Evolutionary conservation across 2,329 filamentous ascomycete genomes (phyloP).

Genomic region (Apiospora sp.): DNA sequence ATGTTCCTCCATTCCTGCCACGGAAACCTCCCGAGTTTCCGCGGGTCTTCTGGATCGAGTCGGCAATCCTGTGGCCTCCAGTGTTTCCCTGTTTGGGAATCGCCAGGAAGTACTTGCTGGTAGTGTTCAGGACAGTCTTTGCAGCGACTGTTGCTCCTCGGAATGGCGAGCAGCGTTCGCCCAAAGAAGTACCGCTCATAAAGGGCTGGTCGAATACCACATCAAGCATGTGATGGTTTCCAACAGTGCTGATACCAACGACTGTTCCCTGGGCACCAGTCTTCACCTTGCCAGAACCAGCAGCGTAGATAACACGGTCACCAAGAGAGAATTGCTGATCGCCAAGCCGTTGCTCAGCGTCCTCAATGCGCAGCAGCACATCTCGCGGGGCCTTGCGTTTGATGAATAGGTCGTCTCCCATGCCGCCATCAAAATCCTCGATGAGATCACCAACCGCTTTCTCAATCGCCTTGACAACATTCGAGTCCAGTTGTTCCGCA

Average conservation of each 20-base stretch:
- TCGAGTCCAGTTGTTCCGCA: slow-evolving; percentile 93
- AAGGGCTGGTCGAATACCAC: slow-evolving; percentile 94
- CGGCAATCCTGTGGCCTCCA: slow-evolving; percentile 40
- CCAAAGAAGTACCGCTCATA: slow-evolving; percentile 94
- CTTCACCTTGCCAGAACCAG: slow-evolving; percentile 92
- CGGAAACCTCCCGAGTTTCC: slow-evolving; percentile 35
- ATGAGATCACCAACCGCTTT: slow-evolving; percentile 68
- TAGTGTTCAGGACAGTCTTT: slow-evolving; percentile 88
- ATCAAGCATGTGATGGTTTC: slow-evolving; percentile 83
- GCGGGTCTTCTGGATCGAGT: slow-evolving; percentile 58
- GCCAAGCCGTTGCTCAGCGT: slow-evolving; percentile 91
- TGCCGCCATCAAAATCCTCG: slow-evolving; percentile 50
- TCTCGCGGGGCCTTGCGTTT: slow-evolving; percentile 84
- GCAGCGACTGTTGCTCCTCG: slow-evolving; percentile 90
- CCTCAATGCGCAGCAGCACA: slow-evolving; percentile 89
- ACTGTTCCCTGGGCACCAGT: slow-evolving; percentile 92
- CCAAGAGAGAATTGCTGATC: slow-evolving; percentile 85
- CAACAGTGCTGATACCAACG: slow-evolving; percentile 90
- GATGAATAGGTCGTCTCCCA: slow-evolving; percentile 62
- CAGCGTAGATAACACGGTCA: slow-evolving; percentile 91
- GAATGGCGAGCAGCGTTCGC: slow-evolving; percentile 91
- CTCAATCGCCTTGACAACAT: slow-evolving; percentile 84
- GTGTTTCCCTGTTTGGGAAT: slow-evolving; percentile 56
- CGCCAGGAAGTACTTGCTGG: slow-evolving; percentile 80
- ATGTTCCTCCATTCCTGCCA: slow-evolving; percentile 68